Conservation (phyloP, 176 grass and related monocot species). For the Puccinellia tenuiflora region DNA sequence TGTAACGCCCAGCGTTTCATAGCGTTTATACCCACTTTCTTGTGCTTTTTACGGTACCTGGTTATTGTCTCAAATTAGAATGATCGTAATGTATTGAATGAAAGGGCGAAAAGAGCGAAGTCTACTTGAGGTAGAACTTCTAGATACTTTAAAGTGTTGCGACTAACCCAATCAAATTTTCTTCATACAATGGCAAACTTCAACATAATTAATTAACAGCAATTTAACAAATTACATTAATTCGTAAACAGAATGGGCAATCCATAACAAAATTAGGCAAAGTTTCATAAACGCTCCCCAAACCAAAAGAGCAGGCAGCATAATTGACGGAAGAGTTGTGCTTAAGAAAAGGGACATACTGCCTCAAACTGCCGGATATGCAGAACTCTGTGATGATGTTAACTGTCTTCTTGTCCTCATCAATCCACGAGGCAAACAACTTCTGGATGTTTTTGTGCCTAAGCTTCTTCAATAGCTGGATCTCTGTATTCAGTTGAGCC, state of each 20-base stretch:
- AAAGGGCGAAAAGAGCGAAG: not conserved
- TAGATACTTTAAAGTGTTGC: not conserved
- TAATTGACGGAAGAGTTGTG: not conserved
- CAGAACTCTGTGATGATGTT: slow-evolving; percentile 62
- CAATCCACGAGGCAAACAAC: slow-evolving; percentile 43
- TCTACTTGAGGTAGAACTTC: not conserved
- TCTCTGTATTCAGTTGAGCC: slow-evolving; percentile 37
- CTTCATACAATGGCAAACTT: not conserved
- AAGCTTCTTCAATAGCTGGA: slow-evolving; percentile 26
- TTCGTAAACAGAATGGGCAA: not conserved
- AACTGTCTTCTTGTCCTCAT: slow-evolving; percentile 31
- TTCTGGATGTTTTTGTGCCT: slow-evolving; percentile 47
- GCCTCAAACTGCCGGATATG: slow-evolving; percentile 48
- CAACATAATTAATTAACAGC: not conserved
- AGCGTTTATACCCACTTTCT: slow-evolving; percentile 40
- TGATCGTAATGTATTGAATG: not conserved
- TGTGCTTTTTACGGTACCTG: slow-evolving; percentile 45
- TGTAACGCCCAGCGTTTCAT: slow-evolving; percentile 41
- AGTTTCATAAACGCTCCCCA: not conserved
- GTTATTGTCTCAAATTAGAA: not conserved
- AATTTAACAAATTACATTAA: not conserved
- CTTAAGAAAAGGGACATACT: slow-evolving; percentile 24
- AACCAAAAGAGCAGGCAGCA: not conserved
- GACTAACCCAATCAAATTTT: not conserved
- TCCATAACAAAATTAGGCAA: not conserved